Evolutionary conservation across 78 protist species (phyloP).

Genomic region (Emiliania huxleyi): DNA sequence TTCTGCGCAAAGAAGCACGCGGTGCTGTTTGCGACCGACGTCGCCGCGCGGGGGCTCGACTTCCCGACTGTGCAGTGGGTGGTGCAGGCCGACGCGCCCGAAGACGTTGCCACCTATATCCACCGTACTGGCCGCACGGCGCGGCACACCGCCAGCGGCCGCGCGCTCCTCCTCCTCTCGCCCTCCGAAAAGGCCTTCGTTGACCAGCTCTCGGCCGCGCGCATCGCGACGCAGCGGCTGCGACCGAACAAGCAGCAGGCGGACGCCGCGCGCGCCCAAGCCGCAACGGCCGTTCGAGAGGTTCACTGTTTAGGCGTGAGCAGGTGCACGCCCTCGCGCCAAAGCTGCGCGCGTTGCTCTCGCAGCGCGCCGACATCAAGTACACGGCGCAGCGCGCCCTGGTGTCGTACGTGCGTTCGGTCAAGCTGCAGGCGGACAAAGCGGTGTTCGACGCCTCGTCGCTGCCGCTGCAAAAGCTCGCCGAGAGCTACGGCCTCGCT

Average conservation of each 20-base stretch:
- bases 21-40: conserved; percentile 94
- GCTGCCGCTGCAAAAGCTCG: conserved; percentile 43
- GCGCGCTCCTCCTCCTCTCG: conserved; percentile 42
- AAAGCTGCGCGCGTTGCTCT: background rate
- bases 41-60: conserved; percentile 98
- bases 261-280: no score
- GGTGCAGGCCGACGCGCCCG: conserved; percentile 95
- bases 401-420: conserved; percentile 69
- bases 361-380: conserved; percentile 58
- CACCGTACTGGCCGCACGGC: conserved; percentile 99
- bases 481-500: conserved; percentile 49
- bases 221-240: background rate
- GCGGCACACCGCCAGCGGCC: conserved; percentile 60
- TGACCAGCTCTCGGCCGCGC: background rate
- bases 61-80: conserved; percentile 96
- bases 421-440: conserved; percentile 50
- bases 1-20: conserved; percentile 57
- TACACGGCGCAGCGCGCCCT: conserved; percentile 69
- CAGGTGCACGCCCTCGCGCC: background rate
- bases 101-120: conserved; percentile 86
- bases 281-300: no score
- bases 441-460: conserved; percentile 47
- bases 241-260: background rate
- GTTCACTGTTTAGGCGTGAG: no score
- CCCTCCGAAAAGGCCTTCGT: background rate